Base-by-base conservation (phyloP, 345 rosid genomes). In the Melastoma malabathricum region DNA sequence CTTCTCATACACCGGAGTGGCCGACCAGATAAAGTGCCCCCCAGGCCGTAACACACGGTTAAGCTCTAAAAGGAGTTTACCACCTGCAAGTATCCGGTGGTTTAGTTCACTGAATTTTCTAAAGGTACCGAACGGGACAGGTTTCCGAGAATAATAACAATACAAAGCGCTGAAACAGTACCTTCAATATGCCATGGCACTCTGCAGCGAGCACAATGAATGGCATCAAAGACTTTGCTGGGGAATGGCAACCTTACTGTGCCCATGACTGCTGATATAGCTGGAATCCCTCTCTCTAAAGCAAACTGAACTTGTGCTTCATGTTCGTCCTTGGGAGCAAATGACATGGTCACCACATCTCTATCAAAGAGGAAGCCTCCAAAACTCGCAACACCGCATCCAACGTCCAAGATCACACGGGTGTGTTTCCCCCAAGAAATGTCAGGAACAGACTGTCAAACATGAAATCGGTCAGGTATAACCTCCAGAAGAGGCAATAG, bases 101-200 rank as follows among this genome's bases (percentile, higher is more conserved):
- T 34, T 34, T 34, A 34, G 12, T 34, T 34, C 41, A 34, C 9
- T 34, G 3, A 12, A 34, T 34, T 34, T 6, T 12, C 12, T 8
- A 34, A 34, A 34, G 41, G 41, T 34, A 34, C 41, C 12, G 9
- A 34, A 34, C 41, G 12, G 12, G 41, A 34, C 12, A 12, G 9
- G 41, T 34, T 34, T 34, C 41, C 2, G 41, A 34, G 41, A 34
- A 34, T 29, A 34, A 34, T 34, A 34, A 34, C 41, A 34, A 34
- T 12, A 34, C 10, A 34, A 34, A 34, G 12, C 6, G 41, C 12
- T 2, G 41, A 9, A 8, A 14, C 19, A 34, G 25, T 67, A 87
- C 99, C 99, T 81, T 92, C 99, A 55, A 84, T 83, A 66, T 92
- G 99, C 99, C 99, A 92, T 22, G 99, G 99, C 12, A 92, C 99